Conservation (phyloP, 225 moss, liverwort and hornwort species). For the Pseudisothecium myosuroides region DNA sequence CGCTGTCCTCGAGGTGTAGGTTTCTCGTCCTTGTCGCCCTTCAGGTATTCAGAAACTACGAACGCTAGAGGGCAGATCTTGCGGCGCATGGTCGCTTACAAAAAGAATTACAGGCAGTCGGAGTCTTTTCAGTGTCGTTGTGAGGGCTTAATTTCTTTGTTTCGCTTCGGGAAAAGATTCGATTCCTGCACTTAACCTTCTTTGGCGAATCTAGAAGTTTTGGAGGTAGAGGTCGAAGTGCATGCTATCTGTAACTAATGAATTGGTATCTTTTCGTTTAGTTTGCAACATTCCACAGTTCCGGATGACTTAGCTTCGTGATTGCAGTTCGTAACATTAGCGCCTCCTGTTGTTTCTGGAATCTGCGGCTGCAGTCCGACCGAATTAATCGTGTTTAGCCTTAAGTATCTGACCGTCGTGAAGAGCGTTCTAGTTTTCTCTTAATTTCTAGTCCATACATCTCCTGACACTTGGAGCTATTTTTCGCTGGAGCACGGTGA, state of each 20-base stretch:
- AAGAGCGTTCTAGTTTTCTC: neutral
- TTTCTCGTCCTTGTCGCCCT: neutral
- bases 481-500: neutral
- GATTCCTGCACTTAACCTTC: neutral
- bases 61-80: neutral
- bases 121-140: neutral
- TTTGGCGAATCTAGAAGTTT: neutral
- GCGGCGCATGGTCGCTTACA: neutral
- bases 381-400: neutral
- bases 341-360: neutral
- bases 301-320: neutral
- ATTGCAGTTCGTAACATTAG: neutral
- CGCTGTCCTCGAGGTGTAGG: neutral
- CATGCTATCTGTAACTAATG: neutral
- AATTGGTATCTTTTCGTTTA: neutral
- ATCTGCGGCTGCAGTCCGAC: neutral
- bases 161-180: neutral
- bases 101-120: neutral
- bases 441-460: neutral
- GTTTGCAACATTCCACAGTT: neutral
- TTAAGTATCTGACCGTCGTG: neutral
- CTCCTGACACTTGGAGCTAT: neutral
- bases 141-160: neutral
- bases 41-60: neutral
- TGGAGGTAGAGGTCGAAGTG: neutral